A percentile compares a stretch with the other conserved stretches of the same genome.
Conservation (phyloP, 2,329 filamentous ascomycete genomes). For the Pseudogymnoascus pannorum region DNA sequence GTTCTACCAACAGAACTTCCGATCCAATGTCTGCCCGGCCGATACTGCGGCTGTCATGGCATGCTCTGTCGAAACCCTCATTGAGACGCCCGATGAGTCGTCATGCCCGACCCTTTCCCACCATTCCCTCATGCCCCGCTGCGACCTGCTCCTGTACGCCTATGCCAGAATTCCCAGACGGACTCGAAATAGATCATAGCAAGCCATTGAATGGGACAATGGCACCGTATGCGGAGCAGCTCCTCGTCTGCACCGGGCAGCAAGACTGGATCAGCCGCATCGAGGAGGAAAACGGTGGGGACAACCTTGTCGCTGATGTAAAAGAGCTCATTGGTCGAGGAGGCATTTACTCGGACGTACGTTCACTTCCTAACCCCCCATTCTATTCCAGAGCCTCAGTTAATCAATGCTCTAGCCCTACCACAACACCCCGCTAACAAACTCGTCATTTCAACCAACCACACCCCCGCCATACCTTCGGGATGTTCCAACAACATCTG, state of each 20-base stretch:
- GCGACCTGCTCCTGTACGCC: slow-evolving; percentile 70
- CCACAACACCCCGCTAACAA: slow-evolving; percentile 70
- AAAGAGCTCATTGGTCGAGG: slow-evolving; percentile 62
- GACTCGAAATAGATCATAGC: slow-evolving; percentile 66
- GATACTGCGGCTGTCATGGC: slow-evolving; percentile 20
- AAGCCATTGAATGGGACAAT: slow-evolving; percentile 69
- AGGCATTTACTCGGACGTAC: slow-evolving; percentile 59
- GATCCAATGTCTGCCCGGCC: slow-evolving; percentile 12
- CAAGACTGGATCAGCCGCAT: slow-evolving; percentile 77
- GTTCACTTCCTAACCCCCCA: slow-evolving; percentile 23
- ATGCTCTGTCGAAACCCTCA: slow-evolving; percentile 17
- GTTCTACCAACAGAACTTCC: not conserved
- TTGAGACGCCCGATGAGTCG: slow-evolving; percentile 12
- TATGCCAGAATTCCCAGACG: slow-evolving; percentile 55
- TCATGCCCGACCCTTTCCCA: slow-evolving; percentile 21
- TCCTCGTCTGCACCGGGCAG: slow-evolving; percentile 75
- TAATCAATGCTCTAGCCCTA: slow-evolving; percentile 57
- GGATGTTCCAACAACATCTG: slow-evolving; percentile 50
- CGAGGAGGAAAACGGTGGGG: slow-evolving; percentile 66
- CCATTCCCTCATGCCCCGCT: slow-evolving; percentile 51
- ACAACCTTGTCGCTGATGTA: slow-evolving; percentile 63
- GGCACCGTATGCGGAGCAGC: slow-evolving; percentile 69
- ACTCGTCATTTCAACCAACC: slow-evolving; percentile 61
- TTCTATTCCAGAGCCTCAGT: not conserved
- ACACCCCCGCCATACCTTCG: slow-evolving; percentile 32